Conservation (phyloP, 768 basidiomycete genomes). For the Mycena pura region DNA sequence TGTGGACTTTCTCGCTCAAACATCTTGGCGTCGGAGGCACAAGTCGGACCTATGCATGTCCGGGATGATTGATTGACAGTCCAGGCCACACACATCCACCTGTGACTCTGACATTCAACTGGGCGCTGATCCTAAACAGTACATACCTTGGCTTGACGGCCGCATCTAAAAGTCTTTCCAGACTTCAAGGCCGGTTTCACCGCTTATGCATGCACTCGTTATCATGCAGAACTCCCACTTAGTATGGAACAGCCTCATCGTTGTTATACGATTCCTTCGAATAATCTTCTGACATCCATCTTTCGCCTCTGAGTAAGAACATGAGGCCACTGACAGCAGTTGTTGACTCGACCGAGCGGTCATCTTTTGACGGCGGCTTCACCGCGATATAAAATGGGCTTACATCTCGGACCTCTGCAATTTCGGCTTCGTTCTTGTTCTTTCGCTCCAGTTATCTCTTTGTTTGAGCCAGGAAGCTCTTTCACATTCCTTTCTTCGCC, state of each 20-base stretch:
- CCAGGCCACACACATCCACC: not conserved
- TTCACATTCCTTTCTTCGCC: conserved; percentile 32
- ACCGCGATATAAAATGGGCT: conserved; percentile 14
- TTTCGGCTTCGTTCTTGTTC: conserved; percentile 13
- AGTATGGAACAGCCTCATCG: no score
- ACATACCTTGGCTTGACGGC: not conserved
- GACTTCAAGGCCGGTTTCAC: no score
- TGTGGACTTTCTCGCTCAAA: no score
- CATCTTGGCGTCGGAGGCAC: not conserved
- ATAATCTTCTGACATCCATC: conserved; percentile 3
- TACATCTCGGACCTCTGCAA: not conserved
- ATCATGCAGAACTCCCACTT: no score
- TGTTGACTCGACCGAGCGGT: conserved; percentile 1
- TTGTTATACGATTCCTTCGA: not conserved
- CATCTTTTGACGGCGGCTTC: conserved; percentile 1
- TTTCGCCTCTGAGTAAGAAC: not conserved
- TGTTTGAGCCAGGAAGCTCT: conserved; percentile 44
- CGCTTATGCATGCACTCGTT: no score
- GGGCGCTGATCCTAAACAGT: conserved; percentile 25
- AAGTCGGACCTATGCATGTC: not conserved
- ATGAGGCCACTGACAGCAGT: conserved; percentile 9
- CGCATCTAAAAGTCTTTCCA: not conserved
- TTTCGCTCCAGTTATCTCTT: conserved; percentile 30
- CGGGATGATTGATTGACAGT: conserved; percentile 13
- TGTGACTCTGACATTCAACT: conserved; percentile 9